These are phyloP conservation scores for Urochloa ruziziensis DNA, from an alignment of 176 grass and related monocot species.

Conservation along the genomic window DNA sequence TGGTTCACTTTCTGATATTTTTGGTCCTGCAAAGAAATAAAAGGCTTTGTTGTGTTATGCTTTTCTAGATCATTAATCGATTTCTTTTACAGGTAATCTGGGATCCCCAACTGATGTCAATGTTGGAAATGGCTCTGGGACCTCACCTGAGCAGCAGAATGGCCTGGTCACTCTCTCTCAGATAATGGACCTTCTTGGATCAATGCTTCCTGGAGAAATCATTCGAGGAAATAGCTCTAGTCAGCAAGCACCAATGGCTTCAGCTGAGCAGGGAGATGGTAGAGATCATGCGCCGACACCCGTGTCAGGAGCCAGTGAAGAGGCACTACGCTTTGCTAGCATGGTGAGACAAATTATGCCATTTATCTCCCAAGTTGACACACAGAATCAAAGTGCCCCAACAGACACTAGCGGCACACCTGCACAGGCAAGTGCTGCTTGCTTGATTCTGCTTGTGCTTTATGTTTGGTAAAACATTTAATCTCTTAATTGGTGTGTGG, in stretches of 20 bases:
- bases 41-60: neutral
- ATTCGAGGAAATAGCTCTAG: conserved; percentile 30
- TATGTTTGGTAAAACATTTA: conserved; percentile 3
- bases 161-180: conserved; percentile 45
- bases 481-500: conserved; percentile 1
- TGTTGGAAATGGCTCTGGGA: conserved; percentile 29
- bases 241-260: conserved; percentile 47
- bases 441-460: conserved; percentile 13
- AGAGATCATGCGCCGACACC: conserved; percentile 39
- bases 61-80: neutral
- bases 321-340: conserved; percentile 73
- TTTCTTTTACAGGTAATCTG: conserved; percentile 38
- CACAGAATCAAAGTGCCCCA: conserved; percentile 39
- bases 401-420: conserved; percentile 20
- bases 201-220: conserved; percentile 53
- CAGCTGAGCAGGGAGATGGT: conserved; percentile 38
- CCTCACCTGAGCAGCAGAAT: conserved; percentile 45
- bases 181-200: conserved; percentile 49
- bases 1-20: neutral
- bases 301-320: conserved; percentile 50
- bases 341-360: conserved; percentile 86
- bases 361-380: conserved; percentile 61
- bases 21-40: neutral
- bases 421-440: conserved; percentile 41
- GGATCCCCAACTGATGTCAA: conserved; percentile 19